Evolutionary conservation across 257 asterid genomes (phyloP).

Genomic region (Lycium ferocissimum): DNA sequence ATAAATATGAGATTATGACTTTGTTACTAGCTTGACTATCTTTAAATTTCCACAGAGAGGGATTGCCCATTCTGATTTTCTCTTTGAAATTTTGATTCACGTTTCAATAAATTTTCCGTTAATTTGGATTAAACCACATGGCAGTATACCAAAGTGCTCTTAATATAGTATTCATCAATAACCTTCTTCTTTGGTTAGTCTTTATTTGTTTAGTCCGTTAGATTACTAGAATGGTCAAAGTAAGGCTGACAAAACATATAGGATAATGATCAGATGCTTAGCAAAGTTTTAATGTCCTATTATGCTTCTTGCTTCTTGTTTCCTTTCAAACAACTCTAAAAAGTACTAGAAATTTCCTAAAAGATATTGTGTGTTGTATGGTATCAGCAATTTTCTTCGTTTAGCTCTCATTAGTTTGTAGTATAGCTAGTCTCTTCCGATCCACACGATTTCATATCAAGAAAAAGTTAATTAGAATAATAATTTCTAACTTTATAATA

Average conservation of each 20-base stretch:
- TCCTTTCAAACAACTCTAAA: not conserved
- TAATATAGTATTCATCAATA: not conserved
- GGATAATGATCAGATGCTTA: slow-evolving; percentile 17
- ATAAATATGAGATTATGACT: not conserved
- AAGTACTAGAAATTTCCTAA: not conserved
- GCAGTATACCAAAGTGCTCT: not conserved
- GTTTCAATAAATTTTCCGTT: not conserved
- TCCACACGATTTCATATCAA: too few species aligned
- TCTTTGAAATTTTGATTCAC: not conserved
- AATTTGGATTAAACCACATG: not conserved
- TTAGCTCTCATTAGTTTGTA: too few species aligned
- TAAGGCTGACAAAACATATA: not conserved
- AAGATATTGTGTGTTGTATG: not conserved
- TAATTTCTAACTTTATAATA: too few species aligned
- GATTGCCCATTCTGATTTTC: not conserved
- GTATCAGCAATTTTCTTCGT: too few species aligned
- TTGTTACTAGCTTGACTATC: not conserved
- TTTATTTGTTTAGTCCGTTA: not conserved
- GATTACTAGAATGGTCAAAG: not conserved
- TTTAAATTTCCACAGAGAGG: not conserved
- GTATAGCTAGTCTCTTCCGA: too few species aligned
- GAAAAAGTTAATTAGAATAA: too few species aligned
- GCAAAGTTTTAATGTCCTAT: slow-evolving; percentile 14
- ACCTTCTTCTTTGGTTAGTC: not conserved
- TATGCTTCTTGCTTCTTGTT: not conserved